phyloP scores from a whole-genome alignment of 176 grass and related monocot species.

The Rhynchospora tenuis region DNA sequence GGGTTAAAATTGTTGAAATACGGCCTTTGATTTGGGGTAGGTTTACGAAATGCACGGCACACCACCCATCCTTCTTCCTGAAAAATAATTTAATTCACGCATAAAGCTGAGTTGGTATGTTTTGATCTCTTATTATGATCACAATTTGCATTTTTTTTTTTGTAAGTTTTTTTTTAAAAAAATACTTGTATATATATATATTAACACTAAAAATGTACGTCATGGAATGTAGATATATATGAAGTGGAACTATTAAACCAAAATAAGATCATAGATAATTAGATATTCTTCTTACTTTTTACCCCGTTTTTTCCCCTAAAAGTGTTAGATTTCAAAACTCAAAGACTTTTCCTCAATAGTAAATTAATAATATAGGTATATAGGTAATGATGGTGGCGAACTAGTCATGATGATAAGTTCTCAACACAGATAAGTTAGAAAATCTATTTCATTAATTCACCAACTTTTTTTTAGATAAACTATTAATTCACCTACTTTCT shows the following conservation, averaged over 20 bases:
- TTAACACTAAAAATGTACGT: neutral
- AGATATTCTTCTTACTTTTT: neutral
- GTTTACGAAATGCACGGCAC: constrained; percentile 77
- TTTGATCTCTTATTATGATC: no score
- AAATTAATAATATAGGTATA: no score
- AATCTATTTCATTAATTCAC: neutral
- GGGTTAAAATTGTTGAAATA: constrained; percentile 28
- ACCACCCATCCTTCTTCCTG: constrained; percentile 98
- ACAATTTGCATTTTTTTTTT: neutral
- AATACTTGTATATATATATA: neutral
- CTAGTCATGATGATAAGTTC: neutral
- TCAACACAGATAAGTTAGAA: neutral
- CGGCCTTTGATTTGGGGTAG: constrained; percentile 42
- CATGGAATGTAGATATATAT: neutral
- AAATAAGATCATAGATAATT: neutral
- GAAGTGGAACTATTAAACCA: neutral
- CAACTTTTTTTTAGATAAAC: no score
- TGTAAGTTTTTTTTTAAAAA: neutral
- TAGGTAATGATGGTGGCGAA: neutral
- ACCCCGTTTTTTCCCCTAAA: neutral
- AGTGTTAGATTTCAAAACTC: neutral
- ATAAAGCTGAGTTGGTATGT: neutral
- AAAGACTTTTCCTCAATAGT: neutral
- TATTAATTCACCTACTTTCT: neutral
- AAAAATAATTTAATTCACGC: neutral